Base-by-base conservation (phyloP, 768 basidiomycete genomes). In the Leccinum uliginosum region DNA sequence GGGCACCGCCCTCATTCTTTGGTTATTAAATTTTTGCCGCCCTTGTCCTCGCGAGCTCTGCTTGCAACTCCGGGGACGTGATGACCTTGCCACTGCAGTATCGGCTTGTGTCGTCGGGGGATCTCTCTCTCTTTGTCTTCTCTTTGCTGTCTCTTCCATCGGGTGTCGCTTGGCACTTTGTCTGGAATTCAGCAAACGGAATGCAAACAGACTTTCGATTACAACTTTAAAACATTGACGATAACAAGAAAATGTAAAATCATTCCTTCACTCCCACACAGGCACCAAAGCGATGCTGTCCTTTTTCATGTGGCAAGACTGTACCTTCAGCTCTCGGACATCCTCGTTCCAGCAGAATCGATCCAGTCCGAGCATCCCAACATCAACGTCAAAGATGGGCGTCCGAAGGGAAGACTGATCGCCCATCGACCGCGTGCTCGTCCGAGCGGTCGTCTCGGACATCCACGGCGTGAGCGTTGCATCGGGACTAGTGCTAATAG, bases 101-200 rank as follows among this genome's bases (percentile, higher is more conserved):
- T 62, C 55, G 77, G 82, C 81, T 80, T 78, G 83, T 64, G 83
- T 84, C 69, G 83, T 84, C 80, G 75, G 80, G 82, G 83, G 83
- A 72, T 83, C 54, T 38, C 35, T 83, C 54, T 38, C 35, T 38
- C 35, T 38, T 55, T 56, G 54, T 49, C 17, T 56, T 65, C 50
- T 67, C 52, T 67, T 66, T 67, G 65, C 53, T 57, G 53, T 27
- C 1, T 54, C 27, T 27, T 27, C 24, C 0, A 0, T 1, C 0
- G 0, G 0, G 48, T 48, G 58, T 58, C 59, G 47, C 0, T 68
- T 0, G 63, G 1, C 51, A n/a, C 29, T 10, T 7, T 0, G n/a
- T 0, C 11, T 1, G 0, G 54, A 52, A 19, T 10, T 17, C 55
- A 53, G 60, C 66, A 66, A 67, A 66, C 34, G 15, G 58, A 51